Percentiles rank a stretch among this genome's conserved stretches.
These are phyloP conservation scores for Monoraphidium neglectum DNA, from an alignment of 139 green algal genomes.

Conservation along the genomic window DNA sequence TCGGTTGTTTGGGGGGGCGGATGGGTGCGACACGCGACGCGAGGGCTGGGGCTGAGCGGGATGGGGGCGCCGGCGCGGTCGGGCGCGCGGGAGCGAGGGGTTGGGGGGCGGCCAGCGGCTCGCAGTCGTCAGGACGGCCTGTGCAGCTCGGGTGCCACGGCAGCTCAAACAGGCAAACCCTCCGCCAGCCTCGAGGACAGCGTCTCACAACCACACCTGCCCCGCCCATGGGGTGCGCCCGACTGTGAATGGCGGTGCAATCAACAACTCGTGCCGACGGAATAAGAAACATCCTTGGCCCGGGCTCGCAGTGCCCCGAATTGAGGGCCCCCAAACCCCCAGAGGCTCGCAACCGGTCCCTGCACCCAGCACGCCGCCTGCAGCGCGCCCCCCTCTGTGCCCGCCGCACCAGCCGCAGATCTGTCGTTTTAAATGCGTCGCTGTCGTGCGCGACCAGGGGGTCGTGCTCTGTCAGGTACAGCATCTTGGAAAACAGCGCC, in stretches of 20 bases:
- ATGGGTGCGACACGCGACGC: neutral
- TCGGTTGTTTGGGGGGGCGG: neutral
- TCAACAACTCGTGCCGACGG: too few relatives aligned
- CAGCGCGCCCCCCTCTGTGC: neutral
- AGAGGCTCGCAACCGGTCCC: too few relatives aligned
- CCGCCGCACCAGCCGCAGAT: constrained; percentile 58
- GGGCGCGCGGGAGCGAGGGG: too few relatives aligned
- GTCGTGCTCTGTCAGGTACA: constrained; percentile 87
- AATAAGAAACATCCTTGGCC: neutral
- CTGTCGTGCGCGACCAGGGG: constrained; percentile 64
- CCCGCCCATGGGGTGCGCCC: neutral
- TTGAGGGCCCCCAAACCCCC: neutral
- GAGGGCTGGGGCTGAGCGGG: neutral
- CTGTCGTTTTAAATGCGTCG: constrained; percentile 45
- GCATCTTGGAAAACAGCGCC: constrained; percentile 92
- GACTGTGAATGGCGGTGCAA: neutral
- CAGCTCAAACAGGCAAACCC: too few relatives aligned
- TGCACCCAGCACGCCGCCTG: neutral
- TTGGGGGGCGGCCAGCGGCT: too few relatives aligned
- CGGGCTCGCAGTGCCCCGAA: neutral
- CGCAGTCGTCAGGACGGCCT: too few relatives aligned
- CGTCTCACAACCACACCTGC: too few relatives aligned
- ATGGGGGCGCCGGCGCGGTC: neutral
- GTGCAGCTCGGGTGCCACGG: too few relatives aligned
- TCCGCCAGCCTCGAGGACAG: too few relatives aligned